A percentile compares a stretch with the other conserved stretches of the same genome.
Evolutionary conservation across 495 filamentous ascomycete genomes (phyloP).

Genomic region (Gamarada debralockiae): DNA sequence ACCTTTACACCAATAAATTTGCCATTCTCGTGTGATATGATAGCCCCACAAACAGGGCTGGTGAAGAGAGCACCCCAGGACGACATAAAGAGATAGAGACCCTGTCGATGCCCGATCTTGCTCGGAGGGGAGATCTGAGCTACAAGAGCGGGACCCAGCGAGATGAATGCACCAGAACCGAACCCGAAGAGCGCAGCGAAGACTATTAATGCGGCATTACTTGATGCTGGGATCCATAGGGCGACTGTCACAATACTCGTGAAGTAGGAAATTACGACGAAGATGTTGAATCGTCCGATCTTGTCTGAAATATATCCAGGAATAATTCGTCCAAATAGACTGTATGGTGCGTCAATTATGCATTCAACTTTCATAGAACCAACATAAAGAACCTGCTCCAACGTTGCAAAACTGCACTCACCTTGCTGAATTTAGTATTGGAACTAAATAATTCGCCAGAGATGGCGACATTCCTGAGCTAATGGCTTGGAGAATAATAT

Average conservation of each 20-base stretch:
- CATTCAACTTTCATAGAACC: neutral
- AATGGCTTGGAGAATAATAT: constrained; percentile 52
- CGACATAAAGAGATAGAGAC: constrained; percentile 57
- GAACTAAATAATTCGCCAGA: constrained; percentile 54
- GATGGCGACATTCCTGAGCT: constrained; percentile 46
- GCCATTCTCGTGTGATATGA: neutral
- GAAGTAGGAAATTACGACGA: constrained; percentile 8
- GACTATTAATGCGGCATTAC: constrained; percentile 28
- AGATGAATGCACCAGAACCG: constrained; percentile 31
- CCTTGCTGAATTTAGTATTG: constrained; percentile 56
- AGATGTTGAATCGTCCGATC: constrained; percentile 23
- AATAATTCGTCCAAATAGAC: constrained; percentile 20
- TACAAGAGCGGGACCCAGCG: constrained; percentile 35
- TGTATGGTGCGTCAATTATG: neutral
- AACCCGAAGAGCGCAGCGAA: constrained; percentile 33
- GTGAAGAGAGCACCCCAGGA: constrained; percentile 61
- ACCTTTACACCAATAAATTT: neutral
- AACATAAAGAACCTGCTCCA: neutral
- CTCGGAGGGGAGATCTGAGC: constrained; percentile 66
- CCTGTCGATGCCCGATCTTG: constrained; percentile 67
- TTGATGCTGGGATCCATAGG: constrained; percentile 24
- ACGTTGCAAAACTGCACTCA: neutral
- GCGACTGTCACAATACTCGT: constrained; percentile 29
- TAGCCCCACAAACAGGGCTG: constrained; percentile 46
- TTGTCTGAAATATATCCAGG: constrained; percentile 18